Conservation (phyloP, 768 basidiomycete species). For the Steccherinum ochraceum region DNA sequence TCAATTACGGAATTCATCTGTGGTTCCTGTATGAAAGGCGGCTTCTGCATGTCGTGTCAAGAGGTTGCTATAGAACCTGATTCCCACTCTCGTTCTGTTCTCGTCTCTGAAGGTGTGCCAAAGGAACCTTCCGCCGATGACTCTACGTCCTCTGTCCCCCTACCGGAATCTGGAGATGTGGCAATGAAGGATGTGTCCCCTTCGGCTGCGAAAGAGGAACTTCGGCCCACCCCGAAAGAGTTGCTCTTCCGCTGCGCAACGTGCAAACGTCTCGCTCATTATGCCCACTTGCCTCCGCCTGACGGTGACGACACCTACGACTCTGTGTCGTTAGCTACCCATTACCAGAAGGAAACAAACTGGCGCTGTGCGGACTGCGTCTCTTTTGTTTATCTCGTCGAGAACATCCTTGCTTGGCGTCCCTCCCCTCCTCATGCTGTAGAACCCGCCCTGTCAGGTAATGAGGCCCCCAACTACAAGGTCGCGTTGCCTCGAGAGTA, state of each 20-base stretch:
- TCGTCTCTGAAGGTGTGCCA: neutral
- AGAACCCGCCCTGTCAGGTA: constrained; percentile 38
- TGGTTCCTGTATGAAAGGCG: constrained; percentile 66
- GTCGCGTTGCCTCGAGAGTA: constrained; percentile 78
- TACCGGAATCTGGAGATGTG: constrained; percentile 19
- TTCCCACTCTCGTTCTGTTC: constrained; percentile 1
- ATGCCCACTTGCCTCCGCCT: constrained; percentile 59
- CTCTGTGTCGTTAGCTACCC: constrained; percentile 41
- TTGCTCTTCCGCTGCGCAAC: constrained; percentile 77
- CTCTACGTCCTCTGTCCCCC: neutral
- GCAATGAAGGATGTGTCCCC: constrained; percentile 24
- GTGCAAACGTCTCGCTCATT: constrained; percentile 82
- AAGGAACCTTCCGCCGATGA: constrained; percentile 6
- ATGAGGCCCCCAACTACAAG: constrained; percentile 47
- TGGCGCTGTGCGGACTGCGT: constrained; percentile 79
- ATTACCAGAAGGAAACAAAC: constrained; percentile 48
- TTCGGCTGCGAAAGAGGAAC: constrained; percentile 12
- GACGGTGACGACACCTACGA: constrained; percentile 26
- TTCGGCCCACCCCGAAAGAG: constrained; percentile 26
- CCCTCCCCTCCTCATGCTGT: constrained; percentile 64
- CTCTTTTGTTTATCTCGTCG: constrained; percentile 62
- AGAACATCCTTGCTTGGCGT: constrained; percentile 91
- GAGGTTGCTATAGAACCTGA: constrained; percentile 49
- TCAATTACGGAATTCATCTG: constrained; percentile 80
- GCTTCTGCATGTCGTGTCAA: constrained; percentile 72